Evolutionary conservation across 306 rosid genomes (phyloP).

Genomic region (Prunus padus): DNA sequence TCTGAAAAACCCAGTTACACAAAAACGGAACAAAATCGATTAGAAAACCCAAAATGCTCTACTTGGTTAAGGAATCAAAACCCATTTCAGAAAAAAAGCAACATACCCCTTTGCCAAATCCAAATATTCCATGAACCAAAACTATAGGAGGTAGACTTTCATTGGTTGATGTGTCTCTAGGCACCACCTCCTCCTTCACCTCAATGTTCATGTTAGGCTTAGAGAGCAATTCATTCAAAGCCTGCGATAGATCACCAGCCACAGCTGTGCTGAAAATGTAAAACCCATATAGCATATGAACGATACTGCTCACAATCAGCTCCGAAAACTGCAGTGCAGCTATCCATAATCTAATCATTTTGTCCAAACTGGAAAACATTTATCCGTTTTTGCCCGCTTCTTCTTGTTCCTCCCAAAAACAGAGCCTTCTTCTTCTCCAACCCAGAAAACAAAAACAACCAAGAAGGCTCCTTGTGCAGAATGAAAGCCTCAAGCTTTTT

Average conservation of each 20-base stretch:
- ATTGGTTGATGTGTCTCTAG: slow-evolving; percentile 1
- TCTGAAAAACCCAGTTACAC: slow-evolving; percentile 33
- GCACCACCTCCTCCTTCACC: slow-evolving; percentile 14
- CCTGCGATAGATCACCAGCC: slow-evolving; percentile 75
- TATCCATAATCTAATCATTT: slow-evolving; percentile 68
- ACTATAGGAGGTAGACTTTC: slow-evolving; percentile 80
- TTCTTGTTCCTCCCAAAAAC: neutral
- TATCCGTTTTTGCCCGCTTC: no score
- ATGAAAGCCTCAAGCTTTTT: neutral
- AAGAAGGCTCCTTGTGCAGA: slow-evolving; percentile 10
- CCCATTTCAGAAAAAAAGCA: slow-evolving; percentile 3
- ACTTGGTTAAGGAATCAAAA: neutral
- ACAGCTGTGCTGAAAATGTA: slow-evolving; percentile 88
- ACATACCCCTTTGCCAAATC: slow-evolving; percentile 93
- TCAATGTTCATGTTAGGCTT: slow-evolving; percentile 34
- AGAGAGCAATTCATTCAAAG: slow-evolving; percentile 42
- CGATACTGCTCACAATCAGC: slow-evolving; percentile 62
- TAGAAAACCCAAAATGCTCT: neutral
- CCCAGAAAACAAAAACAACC: neutral
- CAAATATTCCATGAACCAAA: slow-evolving; percentile 92
- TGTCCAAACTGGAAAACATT: neutral
- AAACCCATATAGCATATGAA: slow-evolving; percentile 80
- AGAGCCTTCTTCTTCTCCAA: slow-evolving; percentile 23
- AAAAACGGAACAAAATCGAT: neutral
- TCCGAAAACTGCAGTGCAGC: slow-evolving; percentile 54